Evolutionary conservation across 2,329 filamentous ascomycete species (phyloP).

Genomic region (Monilinia vaccinii-corymbosi): DNA sequence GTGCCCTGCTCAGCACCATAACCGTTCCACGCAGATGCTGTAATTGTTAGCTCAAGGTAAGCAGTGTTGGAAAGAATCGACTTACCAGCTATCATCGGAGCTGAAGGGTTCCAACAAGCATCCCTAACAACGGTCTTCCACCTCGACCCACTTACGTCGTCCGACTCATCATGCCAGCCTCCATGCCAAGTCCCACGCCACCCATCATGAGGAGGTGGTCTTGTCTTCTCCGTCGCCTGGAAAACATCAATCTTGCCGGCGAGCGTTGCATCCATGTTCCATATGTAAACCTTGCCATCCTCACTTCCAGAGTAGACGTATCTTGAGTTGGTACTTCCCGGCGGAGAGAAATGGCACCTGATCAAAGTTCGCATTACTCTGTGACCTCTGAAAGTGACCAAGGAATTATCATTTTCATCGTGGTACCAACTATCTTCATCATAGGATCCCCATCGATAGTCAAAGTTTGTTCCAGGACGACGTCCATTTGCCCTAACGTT

Average conservation of each 20-base stretch:
- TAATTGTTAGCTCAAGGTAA: conserved; percentile 10
- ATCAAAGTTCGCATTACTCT: conserved; percentile 83
- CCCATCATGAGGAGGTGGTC: conserved; percentile 35
- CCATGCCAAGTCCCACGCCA: conserved; percentile 14
- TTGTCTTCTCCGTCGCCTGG: conserved; percentile 54
- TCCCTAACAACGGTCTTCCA: conserved; percentile 65
- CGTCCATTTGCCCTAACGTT: conserved; percentile 46
- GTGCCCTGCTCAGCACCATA: conserved; percentile 56
- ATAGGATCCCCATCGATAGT: conserved; percentile 64
- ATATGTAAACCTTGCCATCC: conserved; percentile 84
- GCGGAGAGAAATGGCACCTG: conserved; percentile 88
- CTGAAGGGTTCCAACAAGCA: conserved; percentile 63
- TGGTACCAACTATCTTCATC: conserved; percentile 57
- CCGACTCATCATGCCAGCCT: conserved; percentile 18
- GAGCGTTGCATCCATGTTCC: conserved; percentile 83
- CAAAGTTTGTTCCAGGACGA: conserved; percentile 50
- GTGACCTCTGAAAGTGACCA: conserved; percentile 91
- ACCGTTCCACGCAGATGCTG: conserved; percentile 62
- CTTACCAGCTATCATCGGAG: conserved; percentile 47
- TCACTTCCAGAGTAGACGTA: conserved; percentile 91
- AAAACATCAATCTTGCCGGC: conserved; percentile 72
- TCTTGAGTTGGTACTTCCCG: conserved; percentile 73
- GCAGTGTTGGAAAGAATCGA: not conserved
- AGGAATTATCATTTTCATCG: conserved; percentile 77
- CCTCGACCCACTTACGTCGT: conserved; percentile 15